A percentile compares a stretch with the other conserved stretches of the same genome.
These are phyloP conservation scores for Litsea cubeba DNA, from an alignment of 164 flowering plant species.

Conservation along the genomic window DNA sequence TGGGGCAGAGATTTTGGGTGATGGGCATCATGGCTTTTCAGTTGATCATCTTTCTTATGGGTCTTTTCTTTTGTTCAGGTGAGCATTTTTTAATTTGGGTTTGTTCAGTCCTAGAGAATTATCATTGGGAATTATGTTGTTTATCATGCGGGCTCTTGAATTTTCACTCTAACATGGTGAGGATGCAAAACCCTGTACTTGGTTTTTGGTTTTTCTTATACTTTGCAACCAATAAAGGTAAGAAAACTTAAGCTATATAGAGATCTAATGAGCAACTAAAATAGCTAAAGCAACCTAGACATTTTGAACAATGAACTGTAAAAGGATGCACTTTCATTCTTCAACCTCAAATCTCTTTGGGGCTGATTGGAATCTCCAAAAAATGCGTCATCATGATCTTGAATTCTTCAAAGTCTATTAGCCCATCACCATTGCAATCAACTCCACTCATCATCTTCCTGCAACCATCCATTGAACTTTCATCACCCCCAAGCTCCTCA, in stretches of 20 bases:
- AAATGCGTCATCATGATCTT: slow-evolving; percentile 60
- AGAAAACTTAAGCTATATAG: too few species aligned
- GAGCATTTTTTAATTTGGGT: slow-evolving; percentile 7
- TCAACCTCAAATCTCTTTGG: not conserved
- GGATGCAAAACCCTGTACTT: not conserved
- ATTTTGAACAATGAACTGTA: not conserved
- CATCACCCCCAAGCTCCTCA: slow-evolving; percentile 55
- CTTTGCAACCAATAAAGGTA: too few species aligned
- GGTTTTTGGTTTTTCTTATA: not conserved
- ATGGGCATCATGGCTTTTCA: slow-evolving; percentile 28
- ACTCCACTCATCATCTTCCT: slow-evolving; percentile 66
- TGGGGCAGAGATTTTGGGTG: slow-evolving; percentile 4
- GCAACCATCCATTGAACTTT: slow-evolving; percentile 53
- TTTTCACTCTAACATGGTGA: not conserved
- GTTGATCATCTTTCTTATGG: slow-evolving; percentile 22
- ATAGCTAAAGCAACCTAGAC: not conserved
- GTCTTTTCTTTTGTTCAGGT: slow-evolving; percentile 45
- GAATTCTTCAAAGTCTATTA: slow-evolving; percentile 62
- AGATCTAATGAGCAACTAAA: not conserved
- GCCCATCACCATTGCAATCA: slow-evolving; percentile 62
- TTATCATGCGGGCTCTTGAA: not conserved
- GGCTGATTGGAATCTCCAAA: not conserved
- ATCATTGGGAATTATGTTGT: not conserved
- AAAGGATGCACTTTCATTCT: not conserved
- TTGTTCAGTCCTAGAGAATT: not conserved